Percentiles rank a stretch among this genome's conserved stretches.
Conservation (phyloP, 208 protist genomes). For the Trypanosoma conorhini region DNA sequence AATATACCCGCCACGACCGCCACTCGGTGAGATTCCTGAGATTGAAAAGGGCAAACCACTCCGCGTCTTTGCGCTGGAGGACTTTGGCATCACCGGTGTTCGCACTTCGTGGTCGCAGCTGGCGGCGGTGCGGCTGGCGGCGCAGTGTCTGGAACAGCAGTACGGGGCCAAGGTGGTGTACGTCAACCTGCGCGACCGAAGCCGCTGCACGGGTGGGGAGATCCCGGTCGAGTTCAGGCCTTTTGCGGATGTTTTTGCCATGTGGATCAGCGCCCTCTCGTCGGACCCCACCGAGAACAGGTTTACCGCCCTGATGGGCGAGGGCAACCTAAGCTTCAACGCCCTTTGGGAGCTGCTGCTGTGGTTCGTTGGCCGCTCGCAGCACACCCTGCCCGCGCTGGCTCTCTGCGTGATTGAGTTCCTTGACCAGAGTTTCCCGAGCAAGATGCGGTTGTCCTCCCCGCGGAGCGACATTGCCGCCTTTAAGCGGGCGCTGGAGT, state of each 20-base stretch:
- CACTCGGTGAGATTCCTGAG: constrained; percentile 52
- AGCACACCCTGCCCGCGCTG: constrained; percentile 80
- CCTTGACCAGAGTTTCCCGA: constrained; percentile 44
- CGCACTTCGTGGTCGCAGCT: constrained; percentile 49
- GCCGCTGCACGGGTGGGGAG: constrained; percentile 54
- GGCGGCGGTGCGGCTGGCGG: constrained; percentile 57
- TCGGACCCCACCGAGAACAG: constrained; percentile 60
- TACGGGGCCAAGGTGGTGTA: constrained; percentile 70
- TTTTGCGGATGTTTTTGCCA: constrained; percentile 61
- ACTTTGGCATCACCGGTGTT: constrained; percentile 66
- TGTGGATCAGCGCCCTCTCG: constrained; percentile 68
- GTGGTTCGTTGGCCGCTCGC: constrained; percentile 65
- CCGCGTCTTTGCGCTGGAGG: constrained; percentile 80
- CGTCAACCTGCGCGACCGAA: constrained; percentile 68
- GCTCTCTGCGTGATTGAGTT: constrained; percentile 68
- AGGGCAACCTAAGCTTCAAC: constrained; percentile 33
- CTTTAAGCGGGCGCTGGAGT: constrained; percentile 71
- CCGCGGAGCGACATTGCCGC: not conserved
- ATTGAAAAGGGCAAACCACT: constrained; percentile 28
- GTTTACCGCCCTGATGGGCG: constrained; percentile 66
- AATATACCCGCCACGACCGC: constrained; percentile 59
- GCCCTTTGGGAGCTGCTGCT: constrained; percentile 38
- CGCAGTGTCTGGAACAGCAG: constrained; percentile 45
- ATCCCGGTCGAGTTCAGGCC: constrained; percentile 55
- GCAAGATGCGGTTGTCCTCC: not conserved